Base-by-base conservation (phyloP, 2,329 filamentous ascomycete genomes). In the Fusarium clavum region DNA sequence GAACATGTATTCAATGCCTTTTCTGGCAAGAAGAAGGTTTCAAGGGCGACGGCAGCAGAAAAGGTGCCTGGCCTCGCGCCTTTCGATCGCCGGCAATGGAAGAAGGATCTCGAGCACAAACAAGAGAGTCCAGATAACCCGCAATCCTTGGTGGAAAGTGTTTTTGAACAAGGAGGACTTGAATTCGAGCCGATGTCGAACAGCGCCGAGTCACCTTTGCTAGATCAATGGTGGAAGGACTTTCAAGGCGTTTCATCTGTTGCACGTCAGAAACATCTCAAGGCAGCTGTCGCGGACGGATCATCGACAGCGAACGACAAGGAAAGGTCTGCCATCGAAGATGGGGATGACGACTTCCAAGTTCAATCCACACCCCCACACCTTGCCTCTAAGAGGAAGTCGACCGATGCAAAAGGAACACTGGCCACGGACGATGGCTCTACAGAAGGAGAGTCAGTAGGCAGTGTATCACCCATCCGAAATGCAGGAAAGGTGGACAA, bases 1-100 rank as follows among this genome's bases (percentile, higher is more conserved):
- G 87, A 88, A 61, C 80, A 86, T 64, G 79, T 88, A 12, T 89
- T 89, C 75, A 84, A 84, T 32, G 71, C 81, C 8, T 76, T 88
- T 5, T 82, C 84, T 5, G 82, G 83, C 0, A 86, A 84, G 65
- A 83, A 83, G 45, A 85, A 82, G 64, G 74, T 83, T 8, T 80
- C 81, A 7, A 81, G 86, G 55, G 74, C 79, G 7, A 74, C 75
- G 7, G 85, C 85, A 7, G 83, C 84, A 47, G 81, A 81, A 8
- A 84, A 82, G 40, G 80, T 89, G 11, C 84, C 82, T 38, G 87
- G 86, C 0, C 81, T 89, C 6, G 85, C 83, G 0, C 80, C 82
- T 2, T 88, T 89, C 65, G 73, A 81, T 24, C 76, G 80, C 57
- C 64, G 64, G 1, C 75, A 77, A 5, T 87, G 86, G 81, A 80